phyloP scores from a whole-genome alignment of 2,329 filamentous ascomycete genomes.

The Exophiala alcalophila region DNA sequence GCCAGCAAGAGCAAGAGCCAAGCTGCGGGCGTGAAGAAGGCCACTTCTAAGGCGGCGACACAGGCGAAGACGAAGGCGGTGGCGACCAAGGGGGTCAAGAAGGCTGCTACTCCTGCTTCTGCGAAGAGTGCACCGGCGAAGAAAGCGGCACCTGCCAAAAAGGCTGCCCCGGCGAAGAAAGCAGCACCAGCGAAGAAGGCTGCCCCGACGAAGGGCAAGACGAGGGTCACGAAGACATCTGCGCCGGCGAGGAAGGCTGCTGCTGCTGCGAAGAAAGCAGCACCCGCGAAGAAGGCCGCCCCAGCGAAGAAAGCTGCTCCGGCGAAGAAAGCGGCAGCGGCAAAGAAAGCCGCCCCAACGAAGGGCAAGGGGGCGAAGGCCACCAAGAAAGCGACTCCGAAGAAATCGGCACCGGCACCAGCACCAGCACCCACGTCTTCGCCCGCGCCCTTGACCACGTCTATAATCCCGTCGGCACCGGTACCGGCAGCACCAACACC shows the following conservation, averaged over 20 bases:
- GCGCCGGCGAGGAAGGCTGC: not conserved
- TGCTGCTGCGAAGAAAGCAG: not conserved
- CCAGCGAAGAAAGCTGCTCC: not conserved
- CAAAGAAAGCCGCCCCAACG: too few species aligned
- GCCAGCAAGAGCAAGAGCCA: not conserved
- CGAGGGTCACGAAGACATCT: not conserved
- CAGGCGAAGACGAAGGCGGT: not conserved
- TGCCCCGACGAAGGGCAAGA: not conserved
- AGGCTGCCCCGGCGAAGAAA: not conserved
- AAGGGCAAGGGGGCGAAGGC: too few species aligned
- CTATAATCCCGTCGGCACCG: too few species aligned
- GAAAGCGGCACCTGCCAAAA: not conserved
- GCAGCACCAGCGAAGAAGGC: not conserved
- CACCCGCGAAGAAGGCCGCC: not conserved
- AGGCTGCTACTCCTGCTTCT: not conserved
- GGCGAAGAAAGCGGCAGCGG: not conserved
- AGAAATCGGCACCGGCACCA: too few species aligned
- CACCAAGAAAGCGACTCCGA: too few species aligned
- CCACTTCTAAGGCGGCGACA: not conserved
- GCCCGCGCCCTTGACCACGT: too few species aligned
- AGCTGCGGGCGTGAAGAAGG: constrained; percentile 3
- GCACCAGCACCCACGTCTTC: too few species aligned
- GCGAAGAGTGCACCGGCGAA: too few species aligned
- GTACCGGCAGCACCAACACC: too few species aligned
- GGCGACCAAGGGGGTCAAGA: not conserved